phyloP scores from a whole-genome alignment of 2,329 filamentous ascomycete species.

The Paecilomyces sp. region DNA sequence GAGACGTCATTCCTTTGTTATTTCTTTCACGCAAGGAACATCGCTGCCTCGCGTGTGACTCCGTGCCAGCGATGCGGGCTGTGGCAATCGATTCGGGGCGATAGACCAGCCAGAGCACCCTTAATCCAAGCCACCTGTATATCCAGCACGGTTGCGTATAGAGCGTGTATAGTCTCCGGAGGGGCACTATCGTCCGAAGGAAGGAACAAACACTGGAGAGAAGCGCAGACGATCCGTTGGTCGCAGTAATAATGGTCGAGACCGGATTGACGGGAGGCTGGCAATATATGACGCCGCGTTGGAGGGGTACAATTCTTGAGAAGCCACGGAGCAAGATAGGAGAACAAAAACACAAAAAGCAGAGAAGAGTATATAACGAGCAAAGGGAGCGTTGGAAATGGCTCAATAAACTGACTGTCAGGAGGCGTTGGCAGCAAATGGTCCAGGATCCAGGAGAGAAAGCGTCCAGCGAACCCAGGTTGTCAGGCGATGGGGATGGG shows the following conservation, averaged over 20 bases:
- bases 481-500: conserved; percentile 2
- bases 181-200: not conserved
- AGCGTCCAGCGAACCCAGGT: conserved; percentile 4
- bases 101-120: conserved; percentile 28
- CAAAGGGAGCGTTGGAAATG: conserved; percentile 2
- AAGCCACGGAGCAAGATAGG: no score
- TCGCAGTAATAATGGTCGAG: not conserved
- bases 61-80: conserved; percentile 20
- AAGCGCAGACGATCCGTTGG: not conserved
- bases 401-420: conserved; percentile 2
- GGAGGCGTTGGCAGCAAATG: conserved; percentile 2
- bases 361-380: not conserved
- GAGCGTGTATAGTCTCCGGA: not conserved
- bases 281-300: not conserved
- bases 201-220: not conserved
- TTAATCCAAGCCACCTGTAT: conserved; percentile 7
- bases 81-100: conserved; percentile 7
- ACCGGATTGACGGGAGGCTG: not conserved
- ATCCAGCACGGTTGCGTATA: not conserved
- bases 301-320: not conserved
- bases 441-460: conserved; percentile 1
- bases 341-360: not conserved
- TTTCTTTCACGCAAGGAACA: conserved; percentile 10
- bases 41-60: conserved; percentile 11
- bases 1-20: conserved; percentile 25